Evolutionary conservation across 306 rosid species (phyloP).

Genomic region (Ceratonia siliqua): DNA sequence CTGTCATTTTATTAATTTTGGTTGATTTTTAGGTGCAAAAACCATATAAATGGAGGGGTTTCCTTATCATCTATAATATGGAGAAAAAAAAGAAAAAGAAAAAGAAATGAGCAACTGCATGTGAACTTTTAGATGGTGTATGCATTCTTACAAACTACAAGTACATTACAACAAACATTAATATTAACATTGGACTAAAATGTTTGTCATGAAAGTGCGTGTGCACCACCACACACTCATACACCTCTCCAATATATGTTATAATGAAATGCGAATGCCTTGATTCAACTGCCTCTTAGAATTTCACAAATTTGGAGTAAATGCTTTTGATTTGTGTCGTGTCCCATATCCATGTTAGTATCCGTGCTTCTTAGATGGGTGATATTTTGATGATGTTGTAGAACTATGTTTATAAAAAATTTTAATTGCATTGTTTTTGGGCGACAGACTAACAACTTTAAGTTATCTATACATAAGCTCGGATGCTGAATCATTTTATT

Average conservation of each 20-base stretch:
- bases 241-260: not conserved
- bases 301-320: not conserved
- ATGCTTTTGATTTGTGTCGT: too few relatives aligned
- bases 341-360: too few relatives aligned
- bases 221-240: not conserved
- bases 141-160: not conserved
- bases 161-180: not conserved
- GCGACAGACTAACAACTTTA: not conserved
- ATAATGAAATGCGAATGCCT: not conserved
- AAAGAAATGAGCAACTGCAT: not conserved
- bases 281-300: not conserved
- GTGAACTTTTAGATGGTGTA: not conserved
- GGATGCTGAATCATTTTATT: not conserved
- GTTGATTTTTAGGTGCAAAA: not conserved
- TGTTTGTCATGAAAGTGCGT: too few relatives aligned
- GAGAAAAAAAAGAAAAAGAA: not conserved
- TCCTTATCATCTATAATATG: not conserved
- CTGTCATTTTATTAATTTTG: not conserved
- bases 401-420: not conserved
- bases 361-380: too few relatives aligned
- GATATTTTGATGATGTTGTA: not conserved
- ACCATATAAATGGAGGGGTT: not conserved
- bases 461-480: not conserved
- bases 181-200: not conserved
- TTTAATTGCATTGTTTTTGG: not conserved